Percentiles rank a stretch among this genome's conserved stretches.
Conservation (phyloP, 2,329 filamentous ascomycete species). For the Coleophoma cylindrospora region DNA sequence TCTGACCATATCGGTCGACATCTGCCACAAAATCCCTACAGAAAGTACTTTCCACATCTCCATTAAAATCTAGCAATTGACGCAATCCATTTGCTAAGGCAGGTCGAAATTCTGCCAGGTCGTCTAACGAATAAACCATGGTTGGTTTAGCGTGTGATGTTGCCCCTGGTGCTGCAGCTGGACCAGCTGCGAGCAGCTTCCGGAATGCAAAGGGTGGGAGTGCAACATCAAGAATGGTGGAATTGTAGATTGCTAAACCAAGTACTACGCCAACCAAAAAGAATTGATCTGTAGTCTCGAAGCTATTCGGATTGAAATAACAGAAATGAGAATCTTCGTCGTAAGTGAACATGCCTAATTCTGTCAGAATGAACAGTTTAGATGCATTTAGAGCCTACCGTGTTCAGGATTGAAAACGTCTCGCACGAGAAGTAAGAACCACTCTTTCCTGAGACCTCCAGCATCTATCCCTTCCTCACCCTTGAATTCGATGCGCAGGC, state of each 20-base stretch:
- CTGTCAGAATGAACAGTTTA: constrained; percentile 6
- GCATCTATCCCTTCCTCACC: constrained; percentile 91
- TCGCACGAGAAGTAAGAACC: constrained; percentile 83
- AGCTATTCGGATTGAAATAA: constrained; percentile 88
- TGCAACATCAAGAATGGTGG: constrained; percentile 83
- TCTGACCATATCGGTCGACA: constrained; percentile 69
- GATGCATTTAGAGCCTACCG: constrained; percentile 45
- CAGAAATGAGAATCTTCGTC: constrained; percentile 87
- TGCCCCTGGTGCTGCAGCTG: constrained; percentile 49
- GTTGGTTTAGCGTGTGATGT: constrained; percentile 51
- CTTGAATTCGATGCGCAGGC: constrained; percentile 75
- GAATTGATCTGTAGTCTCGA: constrained; percentile 88
- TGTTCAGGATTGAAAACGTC: constrained; percentile 90
- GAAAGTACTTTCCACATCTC: constrained; percentile 76
- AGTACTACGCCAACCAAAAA: constrained; percentile 85
- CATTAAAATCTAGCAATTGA: constrained; percentile 76
- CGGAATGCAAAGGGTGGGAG: constrained; percentile 86
- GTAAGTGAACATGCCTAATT: constrained; percentile 79
- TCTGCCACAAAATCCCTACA: constrained; percentile 78
- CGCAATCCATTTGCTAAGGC: constrained; percentile 69
- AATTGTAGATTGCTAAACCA: constrained; percentile 90
- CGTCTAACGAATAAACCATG: constrained; percentile 73
- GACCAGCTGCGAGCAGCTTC: constrained; percentile 75
- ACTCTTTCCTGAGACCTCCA: constrained; percentile 86
- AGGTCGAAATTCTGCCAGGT: constrained; percentile 78